Evolutionary conservation across 192 early-diverging fungal species (phyloP), one percentile per base, ranked within the genome.

Genomic region (Mortierella antarctica): DNA sequence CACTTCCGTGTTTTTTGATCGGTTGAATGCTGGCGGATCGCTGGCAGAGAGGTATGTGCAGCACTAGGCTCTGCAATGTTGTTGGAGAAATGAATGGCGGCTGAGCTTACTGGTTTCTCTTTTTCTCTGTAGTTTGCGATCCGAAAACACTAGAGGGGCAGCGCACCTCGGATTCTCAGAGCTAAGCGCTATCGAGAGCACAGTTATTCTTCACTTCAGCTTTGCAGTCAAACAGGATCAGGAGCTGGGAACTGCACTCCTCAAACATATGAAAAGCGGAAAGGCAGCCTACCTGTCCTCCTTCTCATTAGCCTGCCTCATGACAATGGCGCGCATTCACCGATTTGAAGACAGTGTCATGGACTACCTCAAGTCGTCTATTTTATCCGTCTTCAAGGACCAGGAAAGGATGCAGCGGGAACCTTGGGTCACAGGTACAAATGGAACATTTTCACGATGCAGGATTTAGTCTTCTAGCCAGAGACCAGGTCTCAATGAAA

Each of bases 201-300:
- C 89, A 0, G 89, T 91, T 10, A 87, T 94, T 73, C 84, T 93
- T 56, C 91, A 94, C 63, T 84, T 94, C 46, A 87, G 84, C 69
- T 93, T 91, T 64, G 89, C 87, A 23, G 86, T 92, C 39, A 91
- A 90, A 57, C 93, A 94, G 76, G 92, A 94, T 77, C 89, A 92
- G 81, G 86, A 88, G 56, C 62, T 90, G 40, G 89, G 89, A 10
- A 64, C 44, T 2, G 87, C 87, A 58, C 75, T 91, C 17, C 72
- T 89, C 44, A 91, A 88, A 50, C 86, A 85, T 15, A 86, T 86
- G 45, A 88, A 86, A 42, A 76, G 62, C 18, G 82, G 84, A 17
- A 83, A 76, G 62, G 56, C 65, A 18, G 68, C 71, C 0, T 74
- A 72, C 40, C 64, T 92, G 11, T 84, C 88, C n/a, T 74, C 91